These are phyloP conservation scores for Trifolium fragiferum DNA, from an alignment of 306 rosid genomes.

Conservation along the genomic window DNA sequence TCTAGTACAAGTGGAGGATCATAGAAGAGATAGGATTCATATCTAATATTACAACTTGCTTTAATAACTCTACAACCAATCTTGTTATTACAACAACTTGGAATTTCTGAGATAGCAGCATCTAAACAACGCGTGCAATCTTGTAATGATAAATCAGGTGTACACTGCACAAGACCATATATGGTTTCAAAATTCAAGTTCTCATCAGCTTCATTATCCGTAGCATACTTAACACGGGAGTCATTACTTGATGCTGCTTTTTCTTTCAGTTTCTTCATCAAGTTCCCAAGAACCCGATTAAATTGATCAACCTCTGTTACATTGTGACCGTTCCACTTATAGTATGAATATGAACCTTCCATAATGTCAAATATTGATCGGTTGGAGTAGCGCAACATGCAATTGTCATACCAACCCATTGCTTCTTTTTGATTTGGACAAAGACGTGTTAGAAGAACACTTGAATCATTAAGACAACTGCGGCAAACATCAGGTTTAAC, in stretches of 20 bases:
- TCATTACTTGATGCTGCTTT: background rate
- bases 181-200: background rate
- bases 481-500: conserved; percentile 31
- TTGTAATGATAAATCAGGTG: conserved; percentile 38
- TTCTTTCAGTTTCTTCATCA: background rate
- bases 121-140: background rate
- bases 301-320: background rate
- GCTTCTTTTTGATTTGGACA: conserved; percentile 2
- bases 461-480: conserved; percentile 41
- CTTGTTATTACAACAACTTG: conserved; percentile 46
- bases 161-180: conserved; percentile 48
- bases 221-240: background rate
- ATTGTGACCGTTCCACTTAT: background rate
- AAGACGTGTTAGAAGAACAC: background rate
- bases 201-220: background rate
- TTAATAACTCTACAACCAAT: conserved; percentile 21
- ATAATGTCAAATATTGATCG: background rate
- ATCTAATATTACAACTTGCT: conserved; percentile 7
- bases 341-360: rapidly evolving
- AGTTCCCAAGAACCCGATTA: background rate
- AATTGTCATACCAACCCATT: background rate
- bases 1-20: background rate
- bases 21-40: background rate
- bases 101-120: background rate
- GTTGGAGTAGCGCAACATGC: background rate